Base-by-base conservation (phyloP, 1,284 basidiomycete genomes). In the Baeospora myosura region DNA sequence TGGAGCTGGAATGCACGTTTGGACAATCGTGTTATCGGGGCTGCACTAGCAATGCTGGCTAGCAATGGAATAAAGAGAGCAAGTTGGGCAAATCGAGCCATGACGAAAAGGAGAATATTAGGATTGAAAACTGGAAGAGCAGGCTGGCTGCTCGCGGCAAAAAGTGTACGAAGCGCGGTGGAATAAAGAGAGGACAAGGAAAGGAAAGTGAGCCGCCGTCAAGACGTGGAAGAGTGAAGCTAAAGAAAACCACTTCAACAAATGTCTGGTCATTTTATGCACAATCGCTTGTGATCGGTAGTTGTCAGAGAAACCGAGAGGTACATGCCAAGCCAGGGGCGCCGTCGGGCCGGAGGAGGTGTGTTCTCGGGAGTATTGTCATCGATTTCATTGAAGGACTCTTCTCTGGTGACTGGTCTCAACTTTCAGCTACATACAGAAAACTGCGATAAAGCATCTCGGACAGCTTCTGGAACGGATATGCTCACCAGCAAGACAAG, bases 61-160 rank as follows among this genome's bases (percentile, higher is more conserved):
- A 53, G n/a, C n/a, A n/a, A n/a, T n/a, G n/a, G n/a, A n/a, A n/a
- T n/a, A 39, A 42, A 51, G 46, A n/a, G 53, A 44, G 23, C 50
- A 43, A 26, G 47, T 32, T 31, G 58, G 39, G 52, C 54, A 33
- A 60, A 38, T 34, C 32, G 14, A 18, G 6, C 7, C n/a, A 20
- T 14, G n/a, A 34, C 38, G 43, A 52, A 45, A n/a, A 53, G 44
- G 31, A 52, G 42, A 26, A 49, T 31, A 35, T 60, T 47, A 40
- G 54, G 8, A 22, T 42, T 24, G 40, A 35, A 34, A 18, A 16
- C 26, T 24, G 14, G 26, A 37, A 42, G 38, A 26, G 48, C 43
- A 49, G 45, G 45, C 44, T 51, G 20, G 41, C 41, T 52, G 41
- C 37, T 22, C 44, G 37, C 39, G 21, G 44, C 31, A 26, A 24